Conservation (phyloP, 208 protist genomes). For the Acanthamoeba lenticulata region DNA sequence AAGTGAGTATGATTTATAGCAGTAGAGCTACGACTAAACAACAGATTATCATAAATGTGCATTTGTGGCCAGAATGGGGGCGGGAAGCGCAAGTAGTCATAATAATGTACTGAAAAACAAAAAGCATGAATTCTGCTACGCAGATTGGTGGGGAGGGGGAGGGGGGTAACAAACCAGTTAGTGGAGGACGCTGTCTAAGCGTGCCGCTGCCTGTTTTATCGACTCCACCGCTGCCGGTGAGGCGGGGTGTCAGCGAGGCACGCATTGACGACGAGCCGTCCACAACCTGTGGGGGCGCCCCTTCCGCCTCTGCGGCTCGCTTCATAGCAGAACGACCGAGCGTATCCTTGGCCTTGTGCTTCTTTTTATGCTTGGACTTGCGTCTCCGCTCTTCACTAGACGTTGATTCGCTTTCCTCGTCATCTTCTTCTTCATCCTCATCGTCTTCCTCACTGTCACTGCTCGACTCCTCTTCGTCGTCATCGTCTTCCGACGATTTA, state of each 20-base stretch:
- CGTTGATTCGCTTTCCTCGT: background rate
- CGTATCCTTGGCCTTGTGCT: background rate
- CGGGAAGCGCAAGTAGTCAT: background rate
- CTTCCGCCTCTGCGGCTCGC: background rate
- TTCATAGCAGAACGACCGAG: background rate
- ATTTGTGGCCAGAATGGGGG: background rate
- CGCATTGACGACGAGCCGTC: background rate
- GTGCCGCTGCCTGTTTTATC: background rate
- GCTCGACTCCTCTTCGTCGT: background rate
- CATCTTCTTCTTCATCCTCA: slow-evolving; percentile 18
- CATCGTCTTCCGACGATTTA: background rate
- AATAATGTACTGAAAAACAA: background rate
- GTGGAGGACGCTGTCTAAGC: background rate
- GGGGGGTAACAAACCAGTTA: background rate
- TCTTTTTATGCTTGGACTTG: background rate
- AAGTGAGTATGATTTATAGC: background rate
- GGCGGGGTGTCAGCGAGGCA: background rate
- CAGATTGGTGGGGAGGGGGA: background rate
- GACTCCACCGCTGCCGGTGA: background rate
- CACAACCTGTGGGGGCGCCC: background rate
- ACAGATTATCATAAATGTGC: background rate
- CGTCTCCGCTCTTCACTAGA: background rate
- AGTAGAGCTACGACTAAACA: background rate
- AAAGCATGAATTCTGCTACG: background rate
- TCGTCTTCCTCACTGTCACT: background rate